phyloP scores from a whole-genome alignment of 2,329 filamentous ascomycete species.

The Fusarium beomiforme region DNA sequence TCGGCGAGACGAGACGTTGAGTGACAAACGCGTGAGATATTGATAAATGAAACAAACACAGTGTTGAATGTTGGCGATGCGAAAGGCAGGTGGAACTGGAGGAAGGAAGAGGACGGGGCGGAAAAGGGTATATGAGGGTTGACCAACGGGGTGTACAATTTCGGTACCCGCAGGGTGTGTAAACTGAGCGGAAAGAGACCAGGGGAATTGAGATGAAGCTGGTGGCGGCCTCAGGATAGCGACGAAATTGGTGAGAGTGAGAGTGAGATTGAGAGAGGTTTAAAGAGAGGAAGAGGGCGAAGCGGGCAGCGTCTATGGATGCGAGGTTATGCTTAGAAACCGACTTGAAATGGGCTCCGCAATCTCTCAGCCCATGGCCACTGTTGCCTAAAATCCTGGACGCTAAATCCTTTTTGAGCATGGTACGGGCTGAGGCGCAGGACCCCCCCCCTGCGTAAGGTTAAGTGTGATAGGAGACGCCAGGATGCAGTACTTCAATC shows the following conservation, averaged over 20 bases:
- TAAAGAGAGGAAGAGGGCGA: conserved; percentile 18
- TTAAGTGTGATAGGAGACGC: conserved; percentile 17
- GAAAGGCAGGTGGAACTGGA: conserved; percentile 42
- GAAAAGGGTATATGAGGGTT: conserved; percentile 43
- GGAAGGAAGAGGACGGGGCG: conserved; percentile 38
- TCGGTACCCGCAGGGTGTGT: conserved; percentile 22
- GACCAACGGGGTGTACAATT: conserved; percentile 20
- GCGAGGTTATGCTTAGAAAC: conserved; percentile 45
- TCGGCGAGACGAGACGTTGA: conserved; percentile 12
- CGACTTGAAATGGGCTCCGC: conserved; percentile 22
- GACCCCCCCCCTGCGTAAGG: conserved; percentile 28
- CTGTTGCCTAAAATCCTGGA: conserved; percentile 47
- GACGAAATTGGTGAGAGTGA: neutral
- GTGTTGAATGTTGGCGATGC: conserved; percentile 26
- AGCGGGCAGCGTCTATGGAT: conserved; percentile 21
- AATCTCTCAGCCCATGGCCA: conserved; percentile 42
- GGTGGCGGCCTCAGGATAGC: conserved; percentile 37
- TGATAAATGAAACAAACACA: conserved; percentile 22
- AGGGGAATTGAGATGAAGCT: conserved; percentile 13
- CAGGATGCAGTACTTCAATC: neutral
- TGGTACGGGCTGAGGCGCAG: conserved; percentile 45
- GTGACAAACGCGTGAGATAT: conserved; percentile 21
- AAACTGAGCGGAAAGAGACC: conserved; percentile 3
- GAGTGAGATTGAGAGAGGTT: conserved; percentile 13
- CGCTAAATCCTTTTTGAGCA: conserved; percentile 20